Base-by-base conservation (phyloP, 805 yeast genomes). In the Saturnispora sekii region DNA sequence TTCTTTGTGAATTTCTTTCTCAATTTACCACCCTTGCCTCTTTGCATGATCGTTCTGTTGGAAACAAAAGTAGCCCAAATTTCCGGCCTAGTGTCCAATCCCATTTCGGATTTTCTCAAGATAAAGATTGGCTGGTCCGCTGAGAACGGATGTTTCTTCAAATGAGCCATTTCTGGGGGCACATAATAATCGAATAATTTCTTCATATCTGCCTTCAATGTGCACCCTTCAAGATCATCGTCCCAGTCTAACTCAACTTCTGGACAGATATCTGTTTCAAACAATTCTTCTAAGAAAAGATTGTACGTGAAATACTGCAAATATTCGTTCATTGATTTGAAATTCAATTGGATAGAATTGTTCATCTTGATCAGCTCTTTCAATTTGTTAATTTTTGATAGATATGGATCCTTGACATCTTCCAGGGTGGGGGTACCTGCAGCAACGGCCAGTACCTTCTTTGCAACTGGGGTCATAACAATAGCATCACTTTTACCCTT, bases 201-300 rank as follows among this genome's bases (percentile, higher is more conserved):
- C 10, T 72, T 66, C 43, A 66, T 57, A 28, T 65, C 63, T n/a
- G 76, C 61, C 3, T 59, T 63, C 15, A 73, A 58, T 45, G 70
- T 69, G 51, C 69, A 68, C 47, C 67, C 63, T 5, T 16, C 18
- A 7, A 10, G 15, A 48, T 68, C 65, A 21, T 35, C 28, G 14
- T 35, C 32, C 32, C 61, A 56, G 15, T 50, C 50, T 37, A 79
- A 63, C 8, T 67, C 61, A 51, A 77, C 70, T 43, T 74, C 73
- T 0, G 70, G 64, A 33, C 70, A 60, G 41, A 75, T 69, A 8
- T 69, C 67, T 14, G 67, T 65, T 26, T 70, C 73, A 21, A 68
- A 61, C 43, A 73, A 69, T 52, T 81, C 84, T 56, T 82, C 89
- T 35, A 79, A 64, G 48, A 77, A 79, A 45, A 81, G 58, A 43